Percentiles rank a stretch among this genome's conserved stretches.
Evolutionary conservation across 2,329 filamentous ascomycete genomes (phyloP).

Genomic region (Lachnellula cervina): DNA sequence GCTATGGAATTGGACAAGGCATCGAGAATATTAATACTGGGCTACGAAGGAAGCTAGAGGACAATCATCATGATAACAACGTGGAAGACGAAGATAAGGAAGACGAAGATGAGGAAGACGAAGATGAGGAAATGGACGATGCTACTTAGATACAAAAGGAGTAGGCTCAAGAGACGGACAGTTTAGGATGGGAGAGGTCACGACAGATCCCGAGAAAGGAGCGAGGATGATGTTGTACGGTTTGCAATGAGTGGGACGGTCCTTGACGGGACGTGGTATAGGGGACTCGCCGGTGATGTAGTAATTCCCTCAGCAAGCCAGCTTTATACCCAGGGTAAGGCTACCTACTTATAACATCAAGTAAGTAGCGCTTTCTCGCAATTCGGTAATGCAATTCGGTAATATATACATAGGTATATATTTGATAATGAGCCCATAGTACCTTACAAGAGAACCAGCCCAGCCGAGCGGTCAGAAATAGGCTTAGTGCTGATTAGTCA

Average conservation of each 20-base stretch:
- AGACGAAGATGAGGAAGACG: slow-evolving; percentile 41
- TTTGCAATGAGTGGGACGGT: slow-evolving; percentile 44
- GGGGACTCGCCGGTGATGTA: not conserved
- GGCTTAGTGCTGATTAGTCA: no score
- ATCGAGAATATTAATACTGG: slow-evolving; percentile 69
- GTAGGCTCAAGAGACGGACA: slow-evolving; percentile 12
- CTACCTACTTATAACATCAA: no score
- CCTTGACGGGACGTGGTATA: not conserved
- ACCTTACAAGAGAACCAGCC: no score
- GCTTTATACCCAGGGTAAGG: no score
- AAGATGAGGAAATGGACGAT: slow-evolving; percentile 51
- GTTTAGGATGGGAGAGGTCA: slow-evolving; percentile 16
- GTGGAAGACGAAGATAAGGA: slow-evolving; percentile 54
- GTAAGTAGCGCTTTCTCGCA: no score
- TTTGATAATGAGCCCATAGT: no score
- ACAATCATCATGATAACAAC: slow-evolving; percentile 11
- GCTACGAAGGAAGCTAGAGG: slow-evolving; percentile 42
- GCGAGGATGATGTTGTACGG: slow-evolving; percentile 42
- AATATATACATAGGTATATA: no score
- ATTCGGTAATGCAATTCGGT: no score
- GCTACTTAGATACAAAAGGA: slow-evolving; percentile 27
- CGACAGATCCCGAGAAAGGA: slow-evolving; percentile 16
- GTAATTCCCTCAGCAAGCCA: no score
- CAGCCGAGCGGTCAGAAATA: no score
- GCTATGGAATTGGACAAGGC: slow-evolving; percentile 49